phyloP scores from a whole-genome alignment of 1,284 basidiomycete genomes.

The Melampsora medusae region DNA sequence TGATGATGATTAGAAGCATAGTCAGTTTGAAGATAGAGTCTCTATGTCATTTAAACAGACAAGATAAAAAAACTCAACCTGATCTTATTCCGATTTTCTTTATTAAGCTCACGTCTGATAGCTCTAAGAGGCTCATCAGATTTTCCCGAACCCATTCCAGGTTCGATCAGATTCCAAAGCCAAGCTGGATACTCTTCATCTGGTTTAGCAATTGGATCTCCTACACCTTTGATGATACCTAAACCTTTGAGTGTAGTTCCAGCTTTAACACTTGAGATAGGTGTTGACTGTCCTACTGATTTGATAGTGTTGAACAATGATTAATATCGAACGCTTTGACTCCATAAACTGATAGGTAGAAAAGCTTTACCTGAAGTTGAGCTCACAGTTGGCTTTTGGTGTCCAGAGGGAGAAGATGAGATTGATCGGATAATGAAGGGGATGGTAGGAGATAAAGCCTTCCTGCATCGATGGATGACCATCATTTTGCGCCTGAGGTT shows the following conservation, averaged over 20 bases:
- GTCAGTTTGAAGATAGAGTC: neutral
- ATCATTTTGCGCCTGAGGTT: too few relatives aligned
- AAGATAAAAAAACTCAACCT: conserved; percentile 10
- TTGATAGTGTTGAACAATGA: too few relatives aligned
- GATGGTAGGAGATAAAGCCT: too few relatives aligned
- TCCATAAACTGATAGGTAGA: too few relatives aligned
- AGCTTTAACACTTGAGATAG: conserved; percentile 36
- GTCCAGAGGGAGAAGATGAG: too few relatives aligned
- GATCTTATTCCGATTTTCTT: conserved; percentile 37
- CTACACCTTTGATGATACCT: conserved; percentile 52
- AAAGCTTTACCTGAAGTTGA: too few relatives aligned
- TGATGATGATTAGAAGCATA: neutral
- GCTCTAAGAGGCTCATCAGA: conserved; percentile 24
- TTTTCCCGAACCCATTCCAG: conserved; percentile 34
- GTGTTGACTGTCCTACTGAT: conserved; percentile 7
- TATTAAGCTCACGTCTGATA: conserved; percentile 28
- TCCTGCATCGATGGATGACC: too few relatives aligned
- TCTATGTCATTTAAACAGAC: neutral
- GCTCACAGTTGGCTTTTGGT: too few relatives aligned
- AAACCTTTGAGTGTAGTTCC: conserved; percentile 53
- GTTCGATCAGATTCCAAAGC: conserved; percentile 53
- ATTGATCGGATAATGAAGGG: too few relatives aligned
- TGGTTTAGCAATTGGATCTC: conserved; percentile 53
- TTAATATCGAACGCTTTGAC: too few relatives aligned
- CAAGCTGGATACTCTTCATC: conserved; percentile 53